Evolutionary conservation across 768 basidiomycete genomes (phyloP), one percentile per base, ranked within the genome.

Genomic region (Lenzites betulinus): DNA sequence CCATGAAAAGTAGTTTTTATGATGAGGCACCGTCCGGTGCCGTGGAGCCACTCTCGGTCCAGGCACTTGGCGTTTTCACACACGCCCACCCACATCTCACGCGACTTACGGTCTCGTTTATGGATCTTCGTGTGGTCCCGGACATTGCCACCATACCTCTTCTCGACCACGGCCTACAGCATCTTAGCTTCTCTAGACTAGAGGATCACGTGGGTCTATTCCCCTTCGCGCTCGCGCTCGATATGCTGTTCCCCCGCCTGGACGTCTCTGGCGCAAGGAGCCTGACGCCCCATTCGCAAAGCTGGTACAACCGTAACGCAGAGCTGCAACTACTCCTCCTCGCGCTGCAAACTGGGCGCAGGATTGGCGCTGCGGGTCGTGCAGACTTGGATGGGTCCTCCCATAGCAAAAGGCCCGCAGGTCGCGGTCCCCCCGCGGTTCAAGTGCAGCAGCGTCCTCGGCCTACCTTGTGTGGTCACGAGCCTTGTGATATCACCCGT

Each of bases 221-320:
- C 46, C 13, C 47, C 23, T 23, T 41, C 16, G 59, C 59, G 20
- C 9, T 28, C 36, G 59, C 51, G 26, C 44, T 60, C 26, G 59
- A 60, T 36, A 47, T 26, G 36, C 51, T 60, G 25, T 60, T 60
- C 39, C 59, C 59, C n/a, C 12, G 15, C 22, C 52, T 60, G 33
- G 26, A 60, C 12, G 38, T 54, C 12, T 28, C n/a, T n/a, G n/a
- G n/a, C n/a, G n/a, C n/a, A n/a, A n/a, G n/a, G n/a, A n/a, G n/a
- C n/a, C n/a, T n/a, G n/a, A n/a, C n/a, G n/a, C 30, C 30, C 30
- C 4, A 11, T 11, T 4, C 6, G 36, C 23, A 22, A 15, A n/a
- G n/a, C n/a, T n/a, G 20, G 25, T 22, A 7, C 39, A 8, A 9
- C 7, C 35, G 47, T 3, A 41, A 42, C 55, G 25, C 25, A 12